These are phyloP conservation scores for Pyrus hybrid DNA, from an alignment of 331 rosid genomes.

Conservation along the genomic window DNA sequence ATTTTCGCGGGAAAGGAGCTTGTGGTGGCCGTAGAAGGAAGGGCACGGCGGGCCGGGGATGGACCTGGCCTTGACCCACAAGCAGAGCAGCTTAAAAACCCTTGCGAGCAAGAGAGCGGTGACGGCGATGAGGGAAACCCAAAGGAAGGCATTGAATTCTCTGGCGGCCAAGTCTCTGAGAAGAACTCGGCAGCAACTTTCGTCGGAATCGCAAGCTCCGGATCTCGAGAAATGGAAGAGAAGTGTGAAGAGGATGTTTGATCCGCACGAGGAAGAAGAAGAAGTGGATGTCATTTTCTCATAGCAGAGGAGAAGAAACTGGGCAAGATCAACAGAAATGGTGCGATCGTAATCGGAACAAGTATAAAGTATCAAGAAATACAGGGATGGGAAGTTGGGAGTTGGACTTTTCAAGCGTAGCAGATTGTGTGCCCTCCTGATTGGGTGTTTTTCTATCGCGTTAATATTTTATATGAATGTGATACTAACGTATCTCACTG, in stretches of 20 bases:
- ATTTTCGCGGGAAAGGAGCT: slow-evolving; percentile 40
- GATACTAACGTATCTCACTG: no score
- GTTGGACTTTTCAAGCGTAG: not conserved
- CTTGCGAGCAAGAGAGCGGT: slow-evolving; percentile 36
- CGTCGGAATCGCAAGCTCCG: not conserved
- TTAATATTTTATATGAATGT: no score
- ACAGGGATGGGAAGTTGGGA: not conserved
- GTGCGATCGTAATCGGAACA: not conserved
- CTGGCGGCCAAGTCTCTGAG: slow-evolving; percentile 42
- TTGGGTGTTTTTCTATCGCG: no score
- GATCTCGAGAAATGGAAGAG: slow-evolving; percentile 22
- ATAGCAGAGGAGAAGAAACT: not conserved
- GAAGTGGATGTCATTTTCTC: slow-evolving; percentile 35
- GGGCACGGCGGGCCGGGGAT: slow-evolving; percentile 66
- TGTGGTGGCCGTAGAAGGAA: slow-evolving; percentile 49
- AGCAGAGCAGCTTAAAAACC: slow-evolving; percentile 19
- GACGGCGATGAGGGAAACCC: slow-evolving; percentile 45
- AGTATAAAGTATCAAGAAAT: not conserved
- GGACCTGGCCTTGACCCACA: slow-evolving; percentile 41
- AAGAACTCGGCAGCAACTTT: slow-evolving; percentile 12
- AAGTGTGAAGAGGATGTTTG: slow-evolving; percentile 15
- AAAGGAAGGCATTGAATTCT: slow-evolving; percentile 69
- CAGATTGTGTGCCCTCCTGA: no score
- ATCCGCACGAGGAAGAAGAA: not conserved
- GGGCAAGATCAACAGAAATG: not conserved